Conservation (phyloP, 2,329 filamentous ascomycete species). For the Diaporthe batatas region DNA sequence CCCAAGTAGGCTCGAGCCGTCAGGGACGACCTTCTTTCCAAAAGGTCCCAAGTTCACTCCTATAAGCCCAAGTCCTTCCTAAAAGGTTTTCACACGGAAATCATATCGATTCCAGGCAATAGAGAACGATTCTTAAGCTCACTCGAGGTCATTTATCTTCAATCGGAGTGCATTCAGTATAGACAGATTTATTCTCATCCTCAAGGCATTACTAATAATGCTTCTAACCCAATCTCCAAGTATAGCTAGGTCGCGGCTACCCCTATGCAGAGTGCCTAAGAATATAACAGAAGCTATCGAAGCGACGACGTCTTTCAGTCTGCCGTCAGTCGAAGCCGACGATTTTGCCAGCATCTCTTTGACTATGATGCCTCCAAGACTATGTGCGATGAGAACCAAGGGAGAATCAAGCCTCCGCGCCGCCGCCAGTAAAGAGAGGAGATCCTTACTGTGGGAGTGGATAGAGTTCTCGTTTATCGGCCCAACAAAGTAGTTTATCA, state of each 20-base stretch:
- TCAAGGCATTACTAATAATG: neutral
- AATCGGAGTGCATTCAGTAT: conserved; percentile 6
- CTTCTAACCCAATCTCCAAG: conserved; percentile 4
- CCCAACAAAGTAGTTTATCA: neutral
- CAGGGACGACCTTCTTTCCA: conserved; percentile 4
- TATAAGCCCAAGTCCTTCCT: neutral
- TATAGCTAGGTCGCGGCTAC: neutral
- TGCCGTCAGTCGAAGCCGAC: neutral
- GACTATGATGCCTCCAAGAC: conserved; percentile 3
- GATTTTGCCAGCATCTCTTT: conserved; percentile 19
- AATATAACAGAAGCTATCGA: conserved; percentile 7
- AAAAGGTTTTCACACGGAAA: conserved; percentile 3
- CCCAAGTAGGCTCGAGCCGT: neutral
- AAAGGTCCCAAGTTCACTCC: neutral
- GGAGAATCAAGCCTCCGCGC: neutral
- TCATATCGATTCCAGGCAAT: neutral
- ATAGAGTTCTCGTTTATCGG: neutral
- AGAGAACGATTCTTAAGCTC: neutral
- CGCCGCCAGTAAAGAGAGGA: neutral
- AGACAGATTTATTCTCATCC: neutral
- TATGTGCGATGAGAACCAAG: conserved; percentile 2
- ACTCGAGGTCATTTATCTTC: neutral
- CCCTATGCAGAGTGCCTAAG: neutral
- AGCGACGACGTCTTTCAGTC: neutral
- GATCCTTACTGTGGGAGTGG: conserved; percentile 4